Percentiles rank a stretch among this genome's conserved stretches.
phyloP scores from a whole-genome alignment of 495 filamentous ascomycete genomes.

The Daldinia loculata region DNA sequence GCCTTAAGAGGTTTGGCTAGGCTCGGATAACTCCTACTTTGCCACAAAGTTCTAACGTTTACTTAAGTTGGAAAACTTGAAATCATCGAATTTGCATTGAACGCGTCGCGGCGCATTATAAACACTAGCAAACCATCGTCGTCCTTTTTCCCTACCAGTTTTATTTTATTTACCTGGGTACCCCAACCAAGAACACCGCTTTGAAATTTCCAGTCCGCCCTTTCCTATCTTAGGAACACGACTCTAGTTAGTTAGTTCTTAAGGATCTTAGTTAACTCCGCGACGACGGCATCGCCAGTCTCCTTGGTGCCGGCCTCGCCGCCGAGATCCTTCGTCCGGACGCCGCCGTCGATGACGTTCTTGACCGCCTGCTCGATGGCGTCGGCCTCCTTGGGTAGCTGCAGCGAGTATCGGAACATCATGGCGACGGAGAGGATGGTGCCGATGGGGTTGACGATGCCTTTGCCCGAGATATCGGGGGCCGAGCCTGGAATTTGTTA shows the following conservation, averaged over 20 bases:
- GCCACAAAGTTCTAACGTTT: neutral
- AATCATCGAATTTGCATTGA: neutral
- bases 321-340: slow-evolving; percentile 81
- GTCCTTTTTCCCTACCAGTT: neutral
- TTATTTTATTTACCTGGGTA: neutral
- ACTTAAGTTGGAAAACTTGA: neutral
- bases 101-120: neutral
- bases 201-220: neutral
- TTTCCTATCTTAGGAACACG: too few species aligned
- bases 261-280: slow-evolving; percentile 68
- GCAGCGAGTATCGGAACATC: slow-evolving; percentile 91
- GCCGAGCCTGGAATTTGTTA: slow-evolving; percentile 60
- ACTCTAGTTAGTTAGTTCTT: slow-evolving; percentile 38
- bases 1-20: neutral
- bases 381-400: slow-evolving; percentile 73
- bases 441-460: slow-evolving; percentile 86
- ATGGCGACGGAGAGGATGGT: slow-evolving; percentile 89
- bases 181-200: slow-evolving; percentile 4
- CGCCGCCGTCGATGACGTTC: slow-evolving; percentile 74
- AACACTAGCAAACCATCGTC: neutral
- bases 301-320: slow-evolving; percentile 76
- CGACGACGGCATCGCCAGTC: slow-evolving; percentile 82
- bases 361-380: slow-evolving; percentile 84
- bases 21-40: neutral
- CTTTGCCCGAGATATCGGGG: slow-evolving; percentile 83